These are phyloP conservation scores for Arachnopeziza araneosa DNA, from an alignment of 2,329 filamentous ascomycete species.

Conservation along the genomic window DNA sequence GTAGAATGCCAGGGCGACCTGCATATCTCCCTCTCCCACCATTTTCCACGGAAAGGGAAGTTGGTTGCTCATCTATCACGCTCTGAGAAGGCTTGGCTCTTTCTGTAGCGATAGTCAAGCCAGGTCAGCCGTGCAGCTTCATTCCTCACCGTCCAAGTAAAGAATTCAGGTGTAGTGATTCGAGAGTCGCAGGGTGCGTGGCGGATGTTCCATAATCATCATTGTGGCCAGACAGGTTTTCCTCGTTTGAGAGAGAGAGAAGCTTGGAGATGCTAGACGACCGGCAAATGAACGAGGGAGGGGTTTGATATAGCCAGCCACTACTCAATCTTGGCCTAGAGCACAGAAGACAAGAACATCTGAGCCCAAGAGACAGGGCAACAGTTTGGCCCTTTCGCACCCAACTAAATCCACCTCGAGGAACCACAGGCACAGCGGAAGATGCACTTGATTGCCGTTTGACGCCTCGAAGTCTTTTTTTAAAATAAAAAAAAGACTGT, in stretches of 20 bases:
- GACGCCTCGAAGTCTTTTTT: background rate
- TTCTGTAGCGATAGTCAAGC: too few species aligned
- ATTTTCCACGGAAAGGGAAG: background rate
- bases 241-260: background rate
- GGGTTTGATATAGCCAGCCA: background rate
- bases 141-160: too few species aligned
- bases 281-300: background rate
- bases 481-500: too few species aligned
- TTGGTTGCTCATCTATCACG: background rate
- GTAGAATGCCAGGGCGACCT: background rate
- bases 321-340: background rate
- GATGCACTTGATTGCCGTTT: background rate
- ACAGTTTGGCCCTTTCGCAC: background rate
- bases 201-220: background rate
- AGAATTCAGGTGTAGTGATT: too few species aligned
- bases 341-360: background rate
- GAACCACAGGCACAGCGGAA: background rate
- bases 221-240: background rate
- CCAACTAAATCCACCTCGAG: background rate
- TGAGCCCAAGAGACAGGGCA: background rate
- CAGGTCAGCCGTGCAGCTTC: too few species aligned
- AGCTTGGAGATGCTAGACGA: background rate
- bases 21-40: background rate
- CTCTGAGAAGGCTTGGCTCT: background rate
- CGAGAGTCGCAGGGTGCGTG: background rate